These are phyloP conservation scores for Tilletia indica DNA, from an alignment of 1,284 basidiomycete genomes.

Conservation along the genomic window DNA sequence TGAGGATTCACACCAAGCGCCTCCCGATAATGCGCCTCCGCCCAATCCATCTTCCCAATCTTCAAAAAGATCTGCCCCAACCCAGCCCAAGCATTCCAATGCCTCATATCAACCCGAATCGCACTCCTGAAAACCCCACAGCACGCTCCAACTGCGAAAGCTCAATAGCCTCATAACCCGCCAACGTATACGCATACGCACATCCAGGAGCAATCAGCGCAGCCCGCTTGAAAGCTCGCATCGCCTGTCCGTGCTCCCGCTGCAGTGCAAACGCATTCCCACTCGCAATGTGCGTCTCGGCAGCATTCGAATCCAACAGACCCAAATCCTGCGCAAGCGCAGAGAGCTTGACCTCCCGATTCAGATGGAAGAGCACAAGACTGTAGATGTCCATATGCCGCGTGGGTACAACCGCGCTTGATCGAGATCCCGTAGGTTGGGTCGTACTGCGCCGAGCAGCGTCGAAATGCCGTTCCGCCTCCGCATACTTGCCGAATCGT, in stretches of 20 bases:
- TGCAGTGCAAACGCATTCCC: conserved; percentile 53
- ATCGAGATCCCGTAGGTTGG: conserved; percentile 34
- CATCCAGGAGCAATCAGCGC: conserved; percentile 43
- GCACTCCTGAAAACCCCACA: conserved; percentile 48
- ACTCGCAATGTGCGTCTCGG: conserved; percentile 44
- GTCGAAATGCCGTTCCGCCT: conserved; percentile 43
- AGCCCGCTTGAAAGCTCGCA: conserved; percentile 49
- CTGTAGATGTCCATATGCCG: conserved; percentile 52
- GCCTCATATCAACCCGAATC: conserved; percentile 44
- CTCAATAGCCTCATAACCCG: conserved; percentile 52
- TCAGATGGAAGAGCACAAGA: conserved; percentile 53
- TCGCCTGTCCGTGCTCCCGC: conserved; percentile 47
- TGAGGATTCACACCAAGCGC: conserved; percentile 41
- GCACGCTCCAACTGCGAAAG: conserved; percentile 44
- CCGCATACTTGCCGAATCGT: conserved; percentile 46
- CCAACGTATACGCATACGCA: conserved; percentile 53
- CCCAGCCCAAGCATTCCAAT: conserved; percentile 54
- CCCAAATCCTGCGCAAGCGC: conserved; percentile 45
- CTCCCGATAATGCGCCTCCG: conserved; percentile 40
- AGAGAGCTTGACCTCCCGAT: conserved; percentile 51
- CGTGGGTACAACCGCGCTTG: neutral
- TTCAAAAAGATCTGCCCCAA: conserved; percentile 45
- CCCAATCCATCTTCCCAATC: conserved; percentile 39
- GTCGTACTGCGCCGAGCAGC: conserved; percentile 26
- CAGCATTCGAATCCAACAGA: conserved; percentile 36